Conservation (phyloP, 805 yeast species). For the Pichia thaimueangensis region DNA sequence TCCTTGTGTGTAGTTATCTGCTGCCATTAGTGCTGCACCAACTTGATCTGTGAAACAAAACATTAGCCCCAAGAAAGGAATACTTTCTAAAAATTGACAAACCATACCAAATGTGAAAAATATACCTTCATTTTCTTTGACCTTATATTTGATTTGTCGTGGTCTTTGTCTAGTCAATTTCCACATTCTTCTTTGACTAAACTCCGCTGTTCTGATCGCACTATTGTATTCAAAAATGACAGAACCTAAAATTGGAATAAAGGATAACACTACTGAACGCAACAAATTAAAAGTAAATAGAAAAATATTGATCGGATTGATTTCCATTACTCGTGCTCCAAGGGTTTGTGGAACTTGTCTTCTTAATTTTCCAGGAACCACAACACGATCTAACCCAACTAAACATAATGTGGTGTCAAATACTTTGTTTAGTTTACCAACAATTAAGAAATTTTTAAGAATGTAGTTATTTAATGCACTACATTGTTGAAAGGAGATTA, state of each 20-base stretch:
- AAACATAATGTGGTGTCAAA: constrained; percentile 26
- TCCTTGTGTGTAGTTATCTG: constrained; percentile 16
- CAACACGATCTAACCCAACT: constrained; percentile 23
- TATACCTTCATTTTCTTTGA: constrained; percentile 31
- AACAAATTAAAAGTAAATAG: not conserved
- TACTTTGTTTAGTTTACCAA: constrained; percentile 20
- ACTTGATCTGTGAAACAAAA: constrained; percentile 55
- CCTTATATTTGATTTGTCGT: constrained; percentile 22
- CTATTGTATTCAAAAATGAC: constrained; percentile 15
- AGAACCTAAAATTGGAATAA: constrained; percentile 24
- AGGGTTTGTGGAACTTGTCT: constrained; percentile 25
- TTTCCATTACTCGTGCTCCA: constrained; percentile 17
- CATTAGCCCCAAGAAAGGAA: constrained; percentile 38
- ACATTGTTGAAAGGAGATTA: constrained; percentile 24
- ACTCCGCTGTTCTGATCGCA: constrained; percentile 16
- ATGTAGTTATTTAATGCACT: constrained; percentile 20
- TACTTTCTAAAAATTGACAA: constrained; percentile 44
- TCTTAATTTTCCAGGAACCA: constrained; percentile 30
- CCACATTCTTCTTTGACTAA: constrained; percentile 19
- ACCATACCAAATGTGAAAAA: constrained; percentile 46
- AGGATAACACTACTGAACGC: constrained; percentile 16
- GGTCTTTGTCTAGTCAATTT: constrained; percentile 21
- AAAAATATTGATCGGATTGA: constrained; percentile 9
- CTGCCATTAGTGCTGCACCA: constrained; percentile 61
- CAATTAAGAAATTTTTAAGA: constrained; percentile 21